Evolutionary conservation across 345 rosid species (phyloP).

Genomic region (Cardiospermum halicacabum): DNA sequence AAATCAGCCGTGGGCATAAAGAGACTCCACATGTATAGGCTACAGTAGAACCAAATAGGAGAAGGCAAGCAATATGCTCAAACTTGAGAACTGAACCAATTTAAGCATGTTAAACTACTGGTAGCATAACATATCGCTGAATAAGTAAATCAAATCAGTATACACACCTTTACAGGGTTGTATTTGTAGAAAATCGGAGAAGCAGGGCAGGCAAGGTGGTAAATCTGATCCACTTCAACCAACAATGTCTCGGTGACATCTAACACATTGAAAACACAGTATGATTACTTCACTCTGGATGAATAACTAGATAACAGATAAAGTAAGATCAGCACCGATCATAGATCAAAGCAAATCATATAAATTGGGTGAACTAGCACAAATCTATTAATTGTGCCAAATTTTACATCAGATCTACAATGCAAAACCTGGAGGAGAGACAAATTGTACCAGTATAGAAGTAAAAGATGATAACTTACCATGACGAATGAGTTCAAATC

Average conservation of each 20-base stretch:
- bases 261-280: conserved; percentile 21
- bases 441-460: neutral
- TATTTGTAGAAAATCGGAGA: conserved; percentile 94
- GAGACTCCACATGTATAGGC: neutral
- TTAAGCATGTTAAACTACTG: neutral
- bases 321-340: neutral
- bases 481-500: conserved; percentile 95
- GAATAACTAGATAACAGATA: conserved; percentile 1
- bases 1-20: neutral
- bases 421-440: neutral
- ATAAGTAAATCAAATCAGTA: neutral
- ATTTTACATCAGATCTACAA: neutral
- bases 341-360: neutral
- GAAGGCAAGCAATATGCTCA: neutral
- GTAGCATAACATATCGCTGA: neutral
- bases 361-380: neutral
- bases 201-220: conserved; percentile 99
- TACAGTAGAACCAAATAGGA: neutral
- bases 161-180: conserved; percentile 91
- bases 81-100: neutral
- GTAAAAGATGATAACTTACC: conserved; percentile 41
- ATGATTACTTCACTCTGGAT: neutral
- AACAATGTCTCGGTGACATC: conserved; percentile 84
- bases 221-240: conserved; percentile 91
- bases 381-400: neutral